Conservation (phyloP, 768 basidiomycete genomes). For the Ephemerocybe angulata region DNA sequence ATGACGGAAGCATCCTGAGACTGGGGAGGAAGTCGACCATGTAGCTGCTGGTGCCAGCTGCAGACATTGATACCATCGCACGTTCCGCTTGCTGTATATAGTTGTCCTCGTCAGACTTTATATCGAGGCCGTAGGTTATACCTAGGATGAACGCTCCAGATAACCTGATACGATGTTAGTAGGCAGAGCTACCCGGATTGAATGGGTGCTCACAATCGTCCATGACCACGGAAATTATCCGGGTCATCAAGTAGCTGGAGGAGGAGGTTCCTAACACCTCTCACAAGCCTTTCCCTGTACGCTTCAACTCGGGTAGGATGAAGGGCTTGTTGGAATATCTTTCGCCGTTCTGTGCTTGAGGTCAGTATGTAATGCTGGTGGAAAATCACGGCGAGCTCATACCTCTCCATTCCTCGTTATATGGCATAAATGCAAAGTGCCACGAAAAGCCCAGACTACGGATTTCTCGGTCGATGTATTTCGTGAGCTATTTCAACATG, state of each 20-base stretch:
- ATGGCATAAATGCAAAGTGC: not conserved
- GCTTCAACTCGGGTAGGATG: not conserved
- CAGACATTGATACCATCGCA: slow-evolving; percentile 22
- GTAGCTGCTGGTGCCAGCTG: slow-evolving; percentile 28
- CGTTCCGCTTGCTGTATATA: slow-evolving; percentile 26
- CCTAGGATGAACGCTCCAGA: not conserved
- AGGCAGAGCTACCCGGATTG: not conserved
- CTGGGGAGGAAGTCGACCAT: slow-evolving; percentile 28
- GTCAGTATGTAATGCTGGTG: not conserved
- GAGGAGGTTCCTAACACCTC: not conserved
- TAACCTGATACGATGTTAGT: not conserved
- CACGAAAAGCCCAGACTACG: slow-evolving; percentile 1
- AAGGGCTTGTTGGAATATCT: not conserved
- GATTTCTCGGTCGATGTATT: not conserved
- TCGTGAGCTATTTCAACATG: too few species aligned
- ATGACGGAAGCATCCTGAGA: slow-evolving; percentile 22
- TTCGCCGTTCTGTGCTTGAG: not conserved
- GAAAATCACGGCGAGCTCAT: not conserved
- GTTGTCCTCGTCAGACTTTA: slow-evolving; percentile 15
- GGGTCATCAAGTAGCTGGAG: not conserved
- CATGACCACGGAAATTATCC: not conserved
- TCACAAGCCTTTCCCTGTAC: not conserved
- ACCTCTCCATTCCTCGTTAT: slow-evolving; percentile 1
- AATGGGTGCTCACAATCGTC: not conserved
- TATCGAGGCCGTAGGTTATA: not conserved